These are phyloP conservation scores for Ophiostoma australiae DNA, from an alignment of 2,329 filamentous ascomycete species.

Conservation along the genomic window DNA sequence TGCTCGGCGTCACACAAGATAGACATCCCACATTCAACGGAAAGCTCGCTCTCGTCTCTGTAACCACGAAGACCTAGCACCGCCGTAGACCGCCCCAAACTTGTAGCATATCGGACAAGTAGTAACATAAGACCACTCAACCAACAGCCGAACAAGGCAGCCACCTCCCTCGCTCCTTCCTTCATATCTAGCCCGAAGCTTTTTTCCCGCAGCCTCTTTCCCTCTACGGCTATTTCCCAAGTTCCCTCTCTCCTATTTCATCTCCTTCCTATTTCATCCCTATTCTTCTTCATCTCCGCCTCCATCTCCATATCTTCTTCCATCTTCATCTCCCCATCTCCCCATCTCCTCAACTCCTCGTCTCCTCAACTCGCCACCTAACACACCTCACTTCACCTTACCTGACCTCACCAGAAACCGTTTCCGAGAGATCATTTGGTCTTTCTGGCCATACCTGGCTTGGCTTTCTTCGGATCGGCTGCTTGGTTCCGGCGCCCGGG, in stretches of 20 bases:
- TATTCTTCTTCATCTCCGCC: neutral
- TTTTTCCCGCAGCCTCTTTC: too few species aligned
- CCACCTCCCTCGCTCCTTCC: slow-evolving; percentile 1
- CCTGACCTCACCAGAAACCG: neutral
- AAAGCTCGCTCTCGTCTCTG: neutral
- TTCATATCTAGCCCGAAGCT: neutral
- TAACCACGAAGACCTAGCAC: neutral
- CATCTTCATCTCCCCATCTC: neutral
- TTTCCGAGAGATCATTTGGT: neutral
- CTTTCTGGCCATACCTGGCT: neutral
- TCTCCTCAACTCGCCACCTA: too few species aligned
- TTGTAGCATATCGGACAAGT: neutral
- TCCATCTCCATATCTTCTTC: neutral
- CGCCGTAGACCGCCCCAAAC: neutral
- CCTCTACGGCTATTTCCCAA: neutral
- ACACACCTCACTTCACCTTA: too few species aligned
- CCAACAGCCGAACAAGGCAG: neutral
- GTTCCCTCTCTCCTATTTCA: neutral
- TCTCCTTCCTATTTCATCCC: neutral
- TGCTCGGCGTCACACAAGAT: slow-evolving; percentile 6
- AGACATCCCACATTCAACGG: slow-evolving; percentile 2
- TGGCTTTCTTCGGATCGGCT: neutral
- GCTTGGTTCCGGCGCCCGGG: neutral
- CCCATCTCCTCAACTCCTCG: too few species aligned
- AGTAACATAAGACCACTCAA: neutral